Base-by-base conservation (phyloP, 768 basidiomycete species). In the Candolleomyces aberdarensis region DNA sequence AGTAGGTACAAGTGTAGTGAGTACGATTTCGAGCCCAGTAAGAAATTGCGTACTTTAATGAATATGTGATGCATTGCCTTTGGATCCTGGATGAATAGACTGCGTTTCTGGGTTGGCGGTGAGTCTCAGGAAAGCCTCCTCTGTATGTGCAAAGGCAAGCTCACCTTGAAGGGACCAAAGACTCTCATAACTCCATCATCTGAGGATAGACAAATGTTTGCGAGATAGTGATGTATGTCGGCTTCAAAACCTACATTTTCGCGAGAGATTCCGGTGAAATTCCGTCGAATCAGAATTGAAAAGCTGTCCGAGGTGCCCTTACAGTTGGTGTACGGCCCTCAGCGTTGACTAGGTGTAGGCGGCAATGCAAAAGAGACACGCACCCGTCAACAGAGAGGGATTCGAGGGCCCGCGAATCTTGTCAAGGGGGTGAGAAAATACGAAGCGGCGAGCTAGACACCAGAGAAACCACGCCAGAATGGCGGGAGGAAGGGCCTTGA, bases 71-170 rank as follows among this genome's bases (percentile, higher is more conserved):
- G 72, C 55, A 83, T 62, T 1, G 80, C 80, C 46, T 71, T 72
- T 0, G 80, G 78, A 61, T 83, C 81, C 50, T 66, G 78, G 13
- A 80, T 70, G 59, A 77, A 76, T 13, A 83, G 72, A 54, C 72
- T 66, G 48, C 70, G 65, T 57, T 70, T 68, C 74, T 74, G 63
- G 58, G 39, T 36, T 10, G 46, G 26, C 6, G 22, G 10, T 50
- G 19, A 29, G 19, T 1, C 54, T 40, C 2, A 49, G 36, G 20
- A 17, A 31, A 19, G 22, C 5, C 6, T 11, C 2, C 17, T 46
- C 26, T 22, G 17, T 43, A 50, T 7, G 31, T 26, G 49, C 47
- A 9, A 43, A 41, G 8, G 26, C 36, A 22, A 14, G 59, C 72
- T 6, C 22, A 79, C 78, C 7, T 77, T 75, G 14, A 79, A 64